Evolutionary conservation across 2,329 filamentous ascomycete species (phyloP).

Genomic region (Dryadomyces quercivorus): DNA sequence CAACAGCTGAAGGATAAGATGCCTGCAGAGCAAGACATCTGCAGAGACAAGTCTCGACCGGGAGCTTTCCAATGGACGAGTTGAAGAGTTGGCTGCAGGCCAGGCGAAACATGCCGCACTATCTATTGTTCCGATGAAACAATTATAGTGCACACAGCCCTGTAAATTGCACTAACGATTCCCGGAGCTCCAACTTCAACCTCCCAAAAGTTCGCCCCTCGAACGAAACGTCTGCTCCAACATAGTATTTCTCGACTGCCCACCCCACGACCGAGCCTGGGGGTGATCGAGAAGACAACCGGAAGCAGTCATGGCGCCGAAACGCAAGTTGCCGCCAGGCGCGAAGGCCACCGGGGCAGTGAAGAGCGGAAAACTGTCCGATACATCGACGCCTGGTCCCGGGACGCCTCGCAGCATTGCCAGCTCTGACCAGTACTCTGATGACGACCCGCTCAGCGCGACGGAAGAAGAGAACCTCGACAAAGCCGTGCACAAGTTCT

Average conservation of each 20-base stretch:
- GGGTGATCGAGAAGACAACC: neutral
- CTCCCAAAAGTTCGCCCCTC: neutral
- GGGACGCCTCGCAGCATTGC: slow-evolving; percentile 47
- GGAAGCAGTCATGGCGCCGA: slow-evolving; percentile 45
- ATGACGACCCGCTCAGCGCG: slow-evolving; percentile 38
- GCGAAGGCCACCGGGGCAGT: slow-evolving; percentile 24
- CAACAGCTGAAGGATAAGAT: too few species aligned
- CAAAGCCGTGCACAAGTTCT: slow-evolving; percentile 49
- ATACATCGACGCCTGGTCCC: slow-evolving; percentile 47
- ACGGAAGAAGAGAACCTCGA: slow-evolving; percentile 41
- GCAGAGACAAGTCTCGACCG: too few species aligned
- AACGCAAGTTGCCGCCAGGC: slow-evolving; percentile 51
- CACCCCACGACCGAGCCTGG: neutral
- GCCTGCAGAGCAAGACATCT: too few species aligned
- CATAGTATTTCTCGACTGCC: neutral
- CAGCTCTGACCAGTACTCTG: slow-evolving; percentile 38
- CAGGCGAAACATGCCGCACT: too few species aligned
- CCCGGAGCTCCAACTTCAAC: neutral
- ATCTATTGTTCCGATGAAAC: too few species aligned
- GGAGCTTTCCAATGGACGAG: too few species aligned
- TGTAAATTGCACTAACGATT: too few species aligned
- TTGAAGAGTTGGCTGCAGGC: too few species aligned
- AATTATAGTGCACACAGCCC: too few species aligned
- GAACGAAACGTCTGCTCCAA: neutral
- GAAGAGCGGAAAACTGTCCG: slow-evolving; percentile 45